Base-by-base conservation (phyloP, 1,284 basidiomycete species). In the Earliella scabrosa region DNA sequence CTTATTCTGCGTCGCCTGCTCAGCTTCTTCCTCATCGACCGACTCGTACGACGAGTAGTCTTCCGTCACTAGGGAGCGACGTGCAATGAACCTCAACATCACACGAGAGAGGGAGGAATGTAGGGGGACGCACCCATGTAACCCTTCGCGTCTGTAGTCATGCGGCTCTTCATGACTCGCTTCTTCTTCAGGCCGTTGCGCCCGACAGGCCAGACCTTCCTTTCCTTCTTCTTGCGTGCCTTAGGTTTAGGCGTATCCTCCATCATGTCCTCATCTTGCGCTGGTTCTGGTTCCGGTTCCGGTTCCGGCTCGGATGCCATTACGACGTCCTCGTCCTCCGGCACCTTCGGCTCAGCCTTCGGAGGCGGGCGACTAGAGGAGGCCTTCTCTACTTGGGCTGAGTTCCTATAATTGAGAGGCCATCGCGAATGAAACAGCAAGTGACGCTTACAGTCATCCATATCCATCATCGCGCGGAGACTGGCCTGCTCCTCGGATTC, bases 11-110 rank as follows among this genome's bases (percentile, higher is more conserved):
- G 49, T 48, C 35, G 59, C 36, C 21, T 55, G 55, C 32, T 70
- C 73, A 2, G 64, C 72, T 29, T 78, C 80, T 10, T 82, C 81
- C 63, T 87, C 88, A 21, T 83, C 82, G 1, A 88, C 86, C 6
- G 88, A 90, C 71, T 93, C 90, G 66, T 90, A 92, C 14, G 82
- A 83, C 2, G 88, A 90, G 67, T 90, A 89, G 66, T 92, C 90
- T 66, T 90, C 86, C 29, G 81, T 87, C 16, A 83, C 90, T 92
- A 62, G 2, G 13, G 4, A 1, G 6, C n/a, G 36, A 21, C 34
- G 39, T 16, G 29, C 7, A 13, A n/a, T 16, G 3, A 3, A 3
- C 6, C 29, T 7, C 29, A 31, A 13, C 6, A 13, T 13, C 29
- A 31, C 29, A 31, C 29, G 29, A n/a, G n/a, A n/a, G n/a, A n/a